Percentiles rank a stretch among this genome's conserved stretches.
phyloP scores from a whole-genome alignment of 75 land plant species.

The Sequoia sempervirens region DNA sequence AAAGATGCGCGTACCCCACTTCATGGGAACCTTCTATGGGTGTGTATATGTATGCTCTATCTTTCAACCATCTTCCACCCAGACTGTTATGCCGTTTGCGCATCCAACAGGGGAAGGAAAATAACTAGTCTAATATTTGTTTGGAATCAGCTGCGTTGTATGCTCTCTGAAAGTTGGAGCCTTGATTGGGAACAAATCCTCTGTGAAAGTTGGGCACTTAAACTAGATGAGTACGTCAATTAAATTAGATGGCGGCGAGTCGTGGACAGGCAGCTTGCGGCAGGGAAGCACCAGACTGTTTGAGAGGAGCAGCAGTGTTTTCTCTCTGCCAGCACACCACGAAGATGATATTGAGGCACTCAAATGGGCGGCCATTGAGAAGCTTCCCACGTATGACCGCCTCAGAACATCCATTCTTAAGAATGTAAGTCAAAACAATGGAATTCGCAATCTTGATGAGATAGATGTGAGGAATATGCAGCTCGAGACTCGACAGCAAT shows the following conservation, averaged over 20 bases:
- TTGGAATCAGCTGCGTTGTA: too few relatives aligned
- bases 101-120: too few relatives aligned
- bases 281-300: neutral
- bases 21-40: too few relatives aligned
- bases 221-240: too few relatives aligned
- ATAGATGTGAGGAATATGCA: constrained; percentile 29
- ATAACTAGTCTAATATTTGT: too few relatives aligned
- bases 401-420: constrained; percentile 14
- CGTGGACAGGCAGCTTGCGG: neutral
- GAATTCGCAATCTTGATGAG: neutral
- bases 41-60: too few relatives aligned
- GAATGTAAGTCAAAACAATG: neutral
- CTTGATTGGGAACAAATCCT: too few relatives aligned
- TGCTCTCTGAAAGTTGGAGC: too few relatives aligned
- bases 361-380: constrained; percentile 37
- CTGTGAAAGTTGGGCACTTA: too few relatives aligned
- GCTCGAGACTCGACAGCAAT: constrained; percentile 18
- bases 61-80: too few relatives aligned
- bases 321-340: neutral
- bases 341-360: constrained; percentile 31
- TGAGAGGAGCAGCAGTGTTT: neutral
- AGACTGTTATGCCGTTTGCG: too few relatives aligned
- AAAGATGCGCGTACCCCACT: too few relatives aligned
- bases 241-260: neutral
- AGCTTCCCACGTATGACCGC: constrained; percentile 33